A percentile compares a stretch with the other conserved stretches of the same genome.
Evolutionary conservation across 352 stramenopile species (phyloP).

Genomic region (Aphanomyces cochlioides): DNA sequence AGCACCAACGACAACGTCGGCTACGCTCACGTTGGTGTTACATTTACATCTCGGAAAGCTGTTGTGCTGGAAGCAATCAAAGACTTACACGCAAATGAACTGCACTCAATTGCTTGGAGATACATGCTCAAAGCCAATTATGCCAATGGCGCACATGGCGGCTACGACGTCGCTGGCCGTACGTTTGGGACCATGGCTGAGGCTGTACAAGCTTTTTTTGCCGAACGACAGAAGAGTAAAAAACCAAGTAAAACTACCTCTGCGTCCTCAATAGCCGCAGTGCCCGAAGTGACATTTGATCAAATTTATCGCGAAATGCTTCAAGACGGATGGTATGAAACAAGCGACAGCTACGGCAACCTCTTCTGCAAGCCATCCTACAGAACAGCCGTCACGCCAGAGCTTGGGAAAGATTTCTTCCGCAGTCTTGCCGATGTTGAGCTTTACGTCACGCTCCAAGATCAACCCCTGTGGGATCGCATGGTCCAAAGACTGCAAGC

Average conservation of each 20-base stretch:
- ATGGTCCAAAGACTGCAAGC: background rate
- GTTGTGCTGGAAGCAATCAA: background rate
- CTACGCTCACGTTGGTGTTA: background rate
- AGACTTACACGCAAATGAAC: too few relatives aligned
- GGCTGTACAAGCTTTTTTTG: conserved; percentile 5
- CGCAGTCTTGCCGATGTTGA: background rate
- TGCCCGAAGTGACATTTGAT: background rate
- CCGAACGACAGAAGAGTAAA: background rate
- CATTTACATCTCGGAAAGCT: background rate
- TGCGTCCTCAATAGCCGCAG: background rate
- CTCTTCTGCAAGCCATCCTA: conserved; percentile 6
- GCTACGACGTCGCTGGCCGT: background rate
- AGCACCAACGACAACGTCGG: background rate
- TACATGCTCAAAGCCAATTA: background rate
- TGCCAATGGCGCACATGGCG: background rate
- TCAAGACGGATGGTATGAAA: background rate
- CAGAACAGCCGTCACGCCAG: background rate
- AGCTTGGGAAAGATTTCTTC: conserved; percentile 4
- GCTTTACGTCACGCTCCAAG: background rate
- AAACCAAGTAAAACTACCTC: too few relatives aligned
- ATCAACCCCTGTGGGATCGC: background rate
- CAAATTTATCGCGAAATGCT: background rate
- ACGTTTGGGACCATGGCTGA: background rate
- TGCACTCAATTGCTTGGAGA: background rate
- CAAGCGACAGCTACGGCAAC: background rate